phyloP scores from a whole-genome alignment of 2,329 filamentous ascomycete genomes.

The Ambrosiella cleistominuta region DNA sequence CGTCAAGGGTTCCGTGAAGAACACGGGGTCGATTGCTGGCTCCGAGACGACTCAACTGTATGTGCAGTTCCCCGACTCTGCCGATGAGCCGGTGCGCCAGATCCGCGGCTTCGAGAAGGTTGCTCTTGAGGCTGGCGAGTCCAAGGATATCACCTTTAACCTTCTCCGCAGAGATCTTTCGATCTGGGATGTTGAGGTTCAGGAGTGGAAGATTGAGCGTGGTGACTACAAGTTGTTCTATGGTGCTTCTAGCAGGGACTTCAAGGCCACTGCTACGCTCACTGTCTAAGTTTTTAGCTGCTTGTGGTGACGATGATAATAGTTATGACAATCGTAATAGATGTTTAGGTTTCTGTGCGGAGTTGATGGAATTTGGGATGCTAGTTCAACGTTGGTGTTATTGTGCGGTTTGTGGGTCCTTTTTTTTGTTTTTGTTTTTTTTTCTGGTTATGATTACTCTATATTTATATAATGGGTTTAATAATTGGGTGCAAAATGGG shows the following conservation, averaged over 20 bases:
- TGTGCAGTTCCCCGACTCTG: constrained; percentile 24
- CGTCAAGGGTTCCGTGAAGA: constrained; percentile 29
- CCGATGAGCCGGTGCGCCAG: constrained; percentile 41
- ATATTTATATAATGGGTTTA: neutral
- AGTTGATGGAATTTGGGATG: neutral
- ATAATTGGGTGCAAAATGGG: neutral
- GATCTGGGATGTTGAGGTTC: constrained; percentile 42
- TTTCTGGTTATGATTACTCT: neutral
- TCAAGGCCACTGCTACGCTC: constrained; percentile 10
- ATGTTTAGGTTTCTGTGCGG: neutral
- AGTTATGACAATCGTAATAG: too few relatives aligned
- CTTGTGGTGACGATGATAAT: too few relatives aligned
- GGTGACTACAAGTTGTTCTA: constrained; percentile 29
- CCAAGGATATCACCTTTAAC: constrained; percentile 29
- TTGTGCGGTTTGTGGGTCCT: neutral
- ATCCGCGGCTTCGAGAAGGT: constrained; percentile 49
- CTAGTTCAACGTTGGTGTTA: neutral
- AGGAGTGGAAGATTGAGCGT: constrained; percentile 39
- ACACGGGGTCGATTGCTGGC: constrained; percentile 32
- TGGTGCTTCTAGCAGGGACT: constrained; percentile 30
- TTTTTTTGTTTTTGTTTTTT: neutral
- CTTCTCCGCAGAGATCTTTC: constrained; percentile 47
- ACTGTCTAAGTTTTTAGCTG: neutral
- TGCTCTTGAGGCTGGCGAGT: constrained; percentile 28
- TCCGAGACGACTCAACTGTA: constrained; percentile 39